These are phyloP conservation scores for Daldinia concentrica DNA, from an alignment of 495 filamentous ascomycete genomes.

Conservation along the genomic window DNA sequence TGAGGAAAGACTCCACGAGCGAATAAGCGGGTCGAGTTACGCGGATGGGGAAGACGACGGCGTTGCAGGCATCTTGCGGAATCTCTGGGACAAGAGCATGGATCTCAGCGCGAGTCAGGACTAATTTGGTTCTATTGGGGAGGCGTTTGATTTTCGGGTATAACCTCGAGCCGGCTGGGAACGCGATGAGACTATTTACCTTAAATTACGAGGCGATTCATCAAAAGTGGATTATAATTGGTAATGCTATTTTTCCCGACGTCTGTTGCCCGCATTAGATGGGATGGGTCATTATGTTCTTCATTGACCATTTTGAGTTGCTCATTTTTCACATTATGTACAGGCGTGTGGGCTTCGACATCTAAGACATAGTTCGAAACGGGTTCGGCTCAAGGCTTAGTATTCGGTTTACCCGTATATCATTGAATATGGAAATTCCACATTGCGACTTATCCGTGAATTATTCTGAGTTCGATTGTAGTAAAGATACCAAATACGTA, in stretches of 20 bases:
- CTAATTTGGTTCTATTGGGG: constrained; percentile 37
- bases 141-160: constrained; percentile 33
- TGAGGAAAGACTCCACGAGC: constrained; percentile 48
- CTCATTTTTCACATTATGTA: background rate
- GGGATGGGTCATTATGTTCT: background rate
- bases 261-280: background rate
- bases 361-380: background rate
- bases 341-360: background rate
- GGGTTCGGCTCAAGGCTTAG: background rate
- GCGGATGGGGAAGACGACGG: constrained; percentile 56
- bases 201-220: constrained; percentile 16
- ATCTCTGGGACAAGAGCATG: constrained; percentile 64
- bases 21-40: constrained; percentile 54
- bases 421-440: background rate
- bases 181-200: constrained; percentile 11
- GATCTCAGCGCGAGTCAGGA: constrained; percentile 62
- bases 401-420: background rate
- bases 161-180: constrained; percentile 12
- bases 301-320: background rate
- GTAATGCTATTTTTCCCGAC: constrained; percentile 28
- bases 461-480: background rate
- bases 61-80: constrained; percentile 57
- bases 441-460: background rate
- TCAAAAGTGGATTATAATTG: constrained; percentile 32
- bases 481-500: background rate